phyloP scores from a whole-genome alignment of 345 rosid genomes.

The Euphorbia peplus region DNA sequence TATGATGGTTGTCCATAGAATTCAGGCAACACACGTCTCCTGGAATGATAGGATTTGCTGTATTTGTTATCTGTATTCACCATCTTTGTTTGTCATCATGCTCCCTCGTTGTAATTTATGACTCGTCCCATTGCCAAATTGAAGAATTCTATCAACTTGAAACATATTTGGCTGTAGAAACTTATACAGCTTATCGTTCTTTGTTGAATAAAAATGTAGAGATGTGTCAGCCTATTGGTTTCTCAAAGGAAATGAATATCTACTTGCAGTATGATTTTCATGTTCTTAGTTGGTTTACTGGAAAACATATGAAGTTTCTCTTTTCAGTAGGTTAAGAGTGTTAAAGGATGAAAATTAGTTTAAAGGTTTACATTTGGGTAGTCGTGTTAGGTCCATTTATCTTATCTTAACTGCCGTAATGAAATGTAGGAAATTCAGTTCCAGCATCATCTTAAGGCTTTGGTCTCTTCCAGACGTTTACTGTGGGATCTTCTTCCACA shows the following conservation, averaged over 20 bases:
- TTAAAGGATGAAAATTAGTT: too few relatives aligned
- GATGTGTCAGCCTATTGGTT: not conserved
- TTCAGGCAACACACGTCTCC: constrained; percentile 3
- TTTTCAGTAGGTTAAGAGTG: too few relatives aligned
- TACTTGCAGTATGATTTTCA: not conserved
- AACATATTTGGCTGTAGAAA: not conserved
- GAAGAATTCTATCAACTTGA: not conserved
- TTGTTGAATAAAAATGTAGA: constrained; percentile 2
- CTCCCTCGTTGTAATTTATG: constrained; percentile 1
- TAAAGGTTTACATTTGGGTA: too few relatives aligned
- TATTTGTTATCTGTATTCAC: not conserved
- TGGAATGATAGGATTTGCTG: constrained; percentile 8
- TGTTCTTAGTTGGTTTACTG: too few relatives aligned
- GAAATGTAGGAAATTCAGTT: too few relatives aligned
- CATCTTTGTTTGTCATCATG: constrained; percentile 7
- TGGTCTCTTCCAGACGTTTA: too few relatives aligned
- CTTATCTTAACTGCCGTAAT: too few relatives aligned
- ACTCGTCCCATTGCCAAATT: not conserved
- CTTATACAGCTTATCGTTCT: not conserved
- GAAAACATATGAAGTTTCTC: too few relatives aligned
- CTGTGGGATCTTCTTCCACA: too few relatives aligned
- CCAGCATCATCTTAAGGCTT: too few relatives aligned
- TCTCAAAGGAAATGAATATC: too few relatives aligned
- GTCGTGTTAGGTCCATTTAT: too few relatives aligned
- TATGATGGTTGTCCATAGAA: not conserved